Percentiles rank a stretch among this genome's conserved stretches.
Evolutionary conservation across 2,329 filamentous ascomycete genomes (phyloP).

Genomic region (Graphilbum ipis-grandicollis): DNA sequence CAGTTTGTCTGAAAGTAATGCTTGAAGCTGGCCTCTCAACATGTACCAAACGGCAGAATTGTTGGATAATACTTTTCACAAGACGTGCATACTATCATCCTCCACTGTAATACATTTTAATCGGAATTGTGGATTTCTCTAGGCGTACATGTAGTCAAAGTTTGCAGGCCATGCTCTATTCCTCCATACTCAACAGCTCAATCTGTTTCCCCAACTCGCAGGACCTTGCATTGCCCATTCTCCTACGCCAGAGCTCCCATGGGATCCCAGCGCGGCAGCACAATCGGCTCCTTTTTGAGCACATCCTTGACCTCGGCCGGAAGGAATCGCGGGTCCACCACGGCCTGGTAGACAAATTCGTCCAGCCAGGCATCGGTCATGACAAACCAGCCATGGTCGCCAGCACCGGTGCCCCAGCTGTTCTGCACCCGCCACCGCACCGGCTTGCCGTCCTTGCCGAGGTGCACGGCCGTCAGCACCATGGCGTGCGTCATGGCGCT

Average conservation of each 20-base stretch:
- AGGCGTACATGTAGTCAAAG: too few species aligned
- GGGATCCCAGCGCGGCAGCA: constrained; percentile 64
- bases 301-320: constrained; percentile 51
- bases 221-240: too few species aligned
- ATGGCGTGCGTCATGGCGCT: constrained; percentile 83
- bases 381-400: constrained; percentile 72
- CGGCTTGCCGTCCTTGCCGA: constrained; percentile 37
- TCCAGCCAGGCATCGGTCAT: constrained; percentile 74
- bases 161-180: too few species aligned
- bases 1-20: too few species aligned
- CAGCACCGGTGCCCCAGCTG: constrained; percentile 55
- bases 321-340: constrained; percentile 57
- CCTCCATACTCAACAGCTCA: too few species aligned
- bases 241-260: constrained; percentile 53
- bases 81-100: too few species aligned
- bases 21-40: too few species aligned
- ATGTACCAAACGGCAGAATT: too few species aligned
- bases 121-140: too few species aligned
- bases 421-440: constrained; percentile 73
- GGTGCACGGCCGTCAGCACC: constrained; percentile 74
- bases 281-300: constrained; percentile 49
- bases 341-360: constrained; percentile 72
- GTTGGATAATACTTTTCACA: too few species aligned
- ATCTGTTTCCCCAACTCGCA: too few species aligned
- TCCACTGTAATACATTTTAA: too few species aligned